Percentiles rank a stretch among this genome's conserved stretches.
phyloP scores from a whole-genome alignment of 2,329 filamentous ascomycete genomes.

The Fusarium acutatum region DNA sequence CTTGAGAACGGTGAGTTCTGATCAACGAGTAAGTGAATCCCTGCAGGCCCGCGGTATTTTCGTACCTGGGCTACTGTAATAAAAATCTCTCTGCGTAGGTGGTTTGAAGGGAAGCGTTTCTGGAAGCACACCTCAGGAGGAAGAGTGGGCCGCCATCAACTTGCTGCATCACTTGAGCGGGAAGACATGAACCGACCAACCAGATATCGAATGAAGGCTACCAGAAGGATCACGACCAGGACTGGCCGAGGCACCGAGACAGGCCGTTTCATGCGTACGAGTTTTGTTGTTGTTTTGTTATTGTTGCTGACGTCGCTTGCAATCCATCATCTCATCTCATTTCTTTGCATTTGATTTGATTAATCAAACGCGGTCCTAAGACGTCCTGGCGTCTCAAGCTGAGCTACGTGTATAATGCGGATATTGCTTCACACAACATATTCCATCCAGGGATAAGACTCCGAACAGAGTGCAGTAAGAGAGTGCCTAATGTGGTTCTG shows the following conservation, averaged over 20 bases:
- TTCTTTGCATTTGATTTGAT: conserved; percentile 10
- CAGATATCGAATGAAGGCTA: conserved; percentile 7
- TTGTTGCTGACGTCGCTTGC: conserved; percentile 9
- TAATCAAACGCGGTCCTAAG: conserved; percentile 12
- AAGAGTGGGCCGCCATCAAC: conserved; percentile 20
- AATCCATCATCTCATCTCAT: conserved; percentile 2
- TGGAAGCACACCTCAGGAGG: conserved; percentile 40
- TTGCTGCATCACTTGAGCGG: conserved; percentile 22
- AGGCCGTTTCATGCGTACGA: conserved; percentile 13
- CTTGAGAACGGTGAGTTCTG: conserved; percentile 40
- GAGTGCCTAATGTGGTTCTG: conserved; percentile 12
- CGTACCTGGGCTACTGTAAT: conserved; percentile 23
- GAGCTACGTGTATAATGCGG: conserved; percentile 7
- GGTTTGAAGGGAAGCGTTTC: conserved; percentile 30
- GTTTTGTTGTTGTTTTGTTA: conserved; percentile 23
- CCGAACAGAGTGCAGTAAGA: conserved; percentile 3
- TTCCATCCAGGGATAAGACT: neutral
- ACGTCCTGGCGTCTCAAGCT: conserved; percentile 5
- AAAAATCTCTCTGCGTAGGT: conserved; percentile 20
- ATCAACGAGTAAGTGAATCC: conserved; percentile 34
- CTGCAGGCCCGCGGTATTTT: conserved; percentile 32
- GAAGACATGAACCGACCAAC: conserved; percentile 29
- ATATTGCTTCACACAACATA: conserved; percentile 9
- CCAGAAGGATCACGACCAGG: conserved; percentile 10
- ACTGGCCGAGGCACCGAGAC: conserved; percentile 17